Evolutionary conservation across 352 stramenopile genomes (phyloP), one percentile per base, ranked within the genome.

Genomic region (Plasmopara viticola): DNA sequence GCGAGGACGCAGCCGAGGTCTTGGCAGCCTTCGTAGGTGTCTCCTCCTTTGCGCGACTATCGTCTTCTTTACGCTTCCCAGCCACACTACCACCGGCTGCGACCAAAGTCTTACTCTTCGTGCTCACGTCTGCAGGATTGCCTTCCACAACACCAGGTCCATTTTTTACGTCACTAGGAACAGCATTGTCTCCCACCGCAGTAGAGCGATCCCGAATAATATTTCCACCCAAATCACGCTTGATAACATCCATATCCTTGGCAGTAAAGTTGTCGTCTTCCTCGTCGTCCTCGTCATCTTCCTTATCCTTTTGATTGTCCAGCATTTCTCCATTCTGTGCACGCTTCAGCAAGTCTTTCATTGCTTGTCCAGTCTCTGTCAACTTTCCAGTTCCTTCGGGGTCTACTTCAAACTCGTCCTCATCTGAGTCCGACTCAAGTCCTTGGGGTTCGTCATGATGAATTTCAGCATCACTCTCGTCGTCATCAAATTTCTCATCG

Each of bases 401-500:
- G 33, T 89, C 81, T 18, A 82, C 81, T 41, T 83, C 73, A 18
- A 86, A 84, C 60, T 91, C 81, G 28, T 89, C 78, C 52, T 87
- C 72, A 6, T 91, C 78, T 60, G 76, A 89, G 45, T 88, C 76
- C 0, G 78, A 91, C 52, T 78, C 60, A 8, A 87, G 40, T n/a
- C 62, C 76, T 54, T 81, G 72, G 18, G 70, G 57, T 42, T 89
- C 74, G 15, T 88, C 73, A 15, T 87, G 71, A 18, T 90, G 68
- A 43, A 94, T 88, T 68, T 91, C 83, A 3, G 73, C 68, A n/a
- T 90, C 80, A 37, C 82, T 90, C 52, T 94, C 83, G 38, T 94
- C 83, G 38, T 94, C 83, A 59, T 90, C 79, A 50, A 94, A 91
- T 52, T 90, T 90, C 59, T 91, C 83, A 20, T 90, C 81, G 69